Percentiles rank a stretch among this genome's conserved stretches.
Evolutionary conservation across 495 filamentous ascomycete species (phyloP).

Genomic region (Daldinia childiae): DNA sequence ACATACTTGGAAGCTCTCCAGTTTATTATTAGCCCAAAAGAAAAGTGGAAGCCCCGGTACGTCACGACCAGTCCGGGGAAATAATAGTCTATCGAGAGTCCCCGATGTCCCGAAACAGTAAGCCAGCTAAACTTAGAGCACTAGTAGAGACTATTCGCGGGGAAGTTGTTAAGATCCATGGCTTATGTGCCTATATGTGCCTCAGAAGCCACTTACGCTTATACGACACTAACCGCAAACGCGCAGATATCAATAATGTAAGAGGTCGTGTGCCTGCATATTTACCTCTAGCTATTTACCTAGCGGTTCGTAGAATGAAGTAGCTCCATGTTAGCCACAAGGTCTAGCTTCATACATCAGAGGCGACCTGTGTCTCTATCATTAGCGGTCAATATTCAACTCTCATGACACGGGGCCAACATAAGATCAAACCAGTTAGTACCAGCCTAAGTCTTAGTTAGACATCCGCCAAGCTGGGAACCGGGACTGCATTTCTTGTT

Average conservation of each 20-base stretch:
- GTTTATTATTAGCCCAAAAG: neutral
- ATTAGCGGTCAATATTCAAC: neutral
- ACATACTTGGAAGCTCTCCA: neutral
- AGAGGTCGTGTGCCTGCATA: slow-evolving; percentile 18
- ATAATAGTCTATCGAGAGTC: neutral
- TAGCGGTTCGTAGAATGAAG: slow-evolving; percentile 3
- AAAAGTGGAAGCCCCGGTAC: neutral
- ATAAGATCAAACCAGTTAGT: no score
- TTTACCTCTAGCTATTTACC: neutral
- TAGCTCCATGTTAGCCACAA: slow-evolving; percentile 1
- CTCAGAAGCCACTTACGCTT: slow-evolving; percentile 6
- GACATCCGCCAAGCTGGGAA: slow-evolving; percentile 30
- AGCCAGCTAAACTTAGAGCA: neutral
- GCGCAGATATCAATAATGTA: slow-evolving; percentile 4
- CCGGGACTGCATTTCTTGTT: slow-evolving; percentile 6
- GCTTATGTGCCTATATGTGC: neutral
- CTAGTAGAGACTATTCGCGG: neutral
- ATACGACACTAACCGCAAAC: slow-evolving; percentile 3
- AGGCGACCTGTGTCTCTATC: slow-evolving; percentile 2
- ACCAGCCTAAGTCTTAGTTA: neutral
- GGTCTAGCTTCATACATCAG: slow-evolving; percentile 15
- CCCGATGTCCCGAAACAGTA: neutral
- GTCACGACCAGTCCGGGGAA: neutral
- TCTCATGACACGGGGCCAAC: neutral
- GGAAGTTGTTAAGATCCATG: neutral